A percentile compares a stretch with the other conserved stretches of the same genome.
These are phyloP conservation scores for Gloeostereum incarnatum DNA, from an alignment of 768 basidiomycete species.

Conservation along the genomic window DNA sequence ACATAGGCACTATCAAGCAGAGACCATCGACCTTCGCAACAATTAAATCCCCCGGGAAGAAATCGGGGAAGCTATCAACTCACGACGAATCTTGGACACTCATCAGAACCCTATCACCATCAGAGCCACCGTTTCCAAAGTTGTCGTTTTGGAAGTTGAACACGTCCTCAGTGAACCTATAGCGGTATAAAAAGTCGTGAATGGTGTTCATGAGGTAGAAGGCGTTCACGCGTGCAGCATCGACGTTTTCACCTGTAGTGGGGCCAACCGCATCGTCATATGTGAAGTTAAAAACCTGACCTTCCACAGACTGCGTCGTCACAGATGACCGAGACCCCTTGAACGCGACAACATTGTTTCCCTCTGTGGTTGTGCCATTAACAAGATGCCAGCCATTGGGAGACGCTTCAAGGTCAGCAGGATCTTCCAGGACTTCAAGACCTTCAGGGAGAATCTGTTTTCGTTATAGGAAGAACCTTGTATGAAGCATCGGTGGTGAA, in stretches of 20 bases:
- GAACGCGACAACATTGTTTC: conserved; percentile 28
- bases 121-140: conserved; percentile 39
- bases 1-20: no score
- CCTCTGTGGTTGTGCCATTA: conserved; percentile 10
- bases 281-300: conserved; percentile 23
- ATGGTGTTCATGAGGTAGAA: conserved; percentile 57
- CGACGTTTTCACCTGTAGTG: conserved; percentile 28
- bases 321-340: conserved; percentile 17
- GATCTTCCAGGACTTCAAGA: conserved; percentile 24
- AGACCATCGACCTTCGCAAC: no score
- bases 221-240: conserved; percentile 43
- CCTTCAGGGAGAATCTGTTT: conserved; percentile 30
- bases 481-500: conserved; percentile 26
- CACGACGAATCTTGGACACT: no score
- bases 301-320: conserved; percentile 21
- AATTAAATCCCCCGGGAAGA: no score
- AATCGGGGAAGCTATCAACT: no score
- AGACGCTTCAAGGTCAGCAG: conserved; percentile 31
- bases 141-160: conserved; percentile 58
- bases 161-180: conserved; percentile 49
- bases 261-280: conserved; percentile 15
- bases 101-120: conserved; percentile 39
- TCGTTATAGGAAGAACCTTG: conserved; percentile 23
- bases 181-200: conserved; percentile 37
- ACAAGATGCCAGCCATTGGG: conserved; percentile 39